phyloP scores from a whole-genome alignment of 441 rosid genomes.

The Bruguiera hainesii region DNA sequence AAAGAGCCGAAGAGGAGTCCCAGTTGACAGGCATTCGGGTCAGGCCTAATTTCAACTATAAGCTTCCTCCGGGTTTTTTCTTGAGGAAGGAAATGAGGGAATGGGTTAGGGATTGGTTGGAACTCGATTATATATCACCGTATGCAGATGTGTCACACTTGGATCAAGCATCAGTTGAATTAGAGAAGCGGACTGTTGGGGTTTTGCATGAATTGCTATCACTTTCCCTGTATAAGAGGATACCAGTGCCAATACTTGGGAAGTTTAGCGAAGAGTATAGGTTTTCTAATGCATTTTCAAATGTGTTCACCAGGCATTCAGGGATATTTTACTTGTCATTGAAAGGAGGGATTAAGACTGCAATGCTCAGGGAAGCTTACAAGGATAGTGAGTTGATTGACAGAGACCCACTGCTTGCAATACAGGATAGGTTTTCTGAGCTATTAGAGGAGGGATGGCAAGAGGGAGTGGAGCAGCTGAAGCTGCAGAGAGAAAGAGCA shows the following conservation, averaged over 20 bases:
- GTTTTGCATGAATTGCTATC: constrained; percentile 79
- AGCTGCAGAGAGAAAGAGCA: constrained; percentile 26
- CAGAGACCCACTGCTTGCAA: constrained; percentile 62
- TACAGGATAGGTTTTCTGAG: constrained; percentile 61
- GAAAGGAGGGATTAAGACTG: constrained; percentile 83
- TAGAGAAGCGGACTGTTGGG: constrained; percentile 89
- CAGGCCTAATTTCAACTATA: constrained; percentile 61
- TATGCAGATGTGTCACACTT: constrained; percentile 61
- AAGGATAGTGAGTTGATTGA: constrained; percentile 49
- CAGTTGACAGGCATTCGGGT: constrained; percentile 46
- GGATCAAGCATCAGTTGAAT: constrained; percentile 65
- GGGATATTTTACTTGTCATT: constrained; percentile 84
- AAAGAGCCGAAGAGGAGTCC: constrained; percentile 55
- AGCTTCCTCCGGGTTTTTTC: constrained; percentile 63
- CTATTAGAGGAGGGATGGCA: constrained; percentile 66
- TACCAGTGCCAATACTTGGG: constrained; percentile 77
- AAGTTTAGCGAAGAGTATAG: constrained; percentile 70
- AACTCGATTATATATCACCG: constrained; percentile 75
- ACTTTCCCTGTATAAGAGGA: constrained; percentile 65
- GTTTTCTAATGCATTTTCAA: constrained; percentile 74
- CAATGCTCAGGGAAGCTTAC: constrained; percentile 74
- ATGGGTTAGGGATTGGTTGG: constrained; percentile 88
- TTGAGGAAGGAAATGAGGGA: constrained; percentile 87
- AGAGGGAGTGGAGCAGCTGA: constrained; percentile 48
- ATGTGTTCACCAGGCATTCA: constrained; percentile 76